Evolutionary conservation across 2,329 filamentous ascomycete species (phyloP).

Genomic region (Calonectria honghensis): DNA sequence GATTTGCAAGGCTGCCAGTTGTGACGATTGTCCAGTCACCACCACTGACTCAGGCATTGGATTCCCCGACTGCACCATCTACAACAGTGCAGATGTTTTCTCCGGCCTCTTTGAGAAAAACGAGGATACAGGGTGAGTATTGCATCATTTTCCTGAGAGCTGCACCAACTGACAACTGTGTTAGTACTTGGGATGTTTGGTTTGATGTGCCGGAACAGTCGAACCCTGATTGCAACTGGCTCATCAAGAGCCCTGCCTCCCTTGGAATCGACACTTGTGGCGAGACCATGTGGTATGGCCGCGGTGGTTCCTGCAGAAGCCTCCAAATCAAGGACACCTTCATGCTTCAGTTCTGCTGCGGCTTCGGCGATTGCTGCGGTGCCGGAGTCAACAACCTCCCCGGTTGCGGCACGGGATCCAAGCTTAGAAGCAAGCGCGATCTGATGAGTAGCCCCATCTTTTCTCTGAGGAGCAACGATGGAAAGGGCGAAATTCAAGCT

Average conservation of each 20-base stretch:
- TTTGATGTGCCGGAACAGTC: slow-evolving; percentile 6
- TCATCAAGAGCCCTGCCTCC: slow-evolving; percentile 4
- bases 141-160: not conserved
- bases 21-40: slow-evolving; percentile 14
- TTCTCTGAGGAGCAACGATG: slow-evolving; percentile 9
- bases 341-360: slow-evolving; percentile 20
- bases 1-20: not conserved
- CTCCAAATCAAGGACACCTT: slow-evolving; percentile 1
- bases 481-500: not conserved
- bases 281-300: slow-evolving; percentile 3
- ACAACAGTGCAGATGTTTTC: slow-evolving; percentile 18
- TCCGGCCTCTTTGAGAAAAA: not conserved
- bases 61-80: slow-evolving; percentile 8
- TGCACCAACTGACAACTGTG: not conserved
- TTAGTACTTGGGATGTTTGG: slow-evolving; percentile 11
- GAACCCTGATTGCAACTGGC: not conserved
- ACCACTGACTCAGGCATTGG: slow-evolving; percentile 16
- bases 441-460: slow-evolving; percentile 23
- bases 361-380: not conserved
- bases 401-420: not conserved
- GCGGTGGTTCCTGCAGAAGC: slow-evolving; percentile 7
- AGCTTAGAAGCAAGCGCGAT: slow-evolving; percentile 16
- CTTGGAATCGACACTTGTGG: not conserved
- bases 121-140: not conserved
- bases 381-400: not conserved